Percentiles rank a stretch among this genome's conserved stretches.
phyloP scores from a whole-genome alignment of 2,329 filamentous ascomycete species.

The Decorospora gaudefroyi region DNA sequence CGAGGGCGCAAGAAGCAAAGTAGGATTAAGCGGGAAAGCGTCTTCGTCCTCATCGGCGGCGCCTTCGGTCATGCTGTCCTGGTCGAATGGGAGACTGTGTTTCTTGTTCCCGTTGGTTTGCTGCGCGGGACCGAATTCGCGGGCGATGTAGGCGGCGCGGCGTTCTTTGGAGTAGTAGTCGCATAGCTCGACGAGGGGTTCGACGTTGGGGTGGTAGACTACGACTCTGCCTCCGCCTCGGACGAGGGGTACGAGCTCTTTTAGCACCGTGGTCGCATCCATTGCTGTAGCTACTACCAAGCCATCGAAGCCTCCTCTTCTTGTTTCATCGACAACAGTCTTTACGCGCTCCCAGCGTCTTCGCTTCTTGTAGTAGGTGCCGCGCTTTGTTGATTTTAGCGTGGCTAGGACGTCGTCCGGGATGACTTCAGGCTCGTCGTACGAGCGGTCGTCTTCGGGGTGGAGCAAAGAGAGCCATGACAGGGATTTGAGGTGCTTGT shows the following conservation, averaged over 20 bases:
- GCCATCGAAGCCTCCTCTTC: constrained; percentile 78
- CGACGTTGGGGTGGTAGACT: constrained; percentile 80
- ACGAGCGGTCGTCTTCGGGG: constrained; percentile 74
- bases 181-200: constrained; percentile 75
- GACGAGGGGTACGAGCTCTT: constrained; percentile 76
- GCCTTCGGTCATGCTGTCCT: constrained; percentile 23
- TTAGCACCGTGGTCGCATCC: constrained; percentile 76
- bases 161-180: constrained; percentile 84
- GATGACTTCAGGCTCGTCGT: constrained; percentile 67
- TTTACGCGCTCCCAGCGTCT: constrained; percentile 76
- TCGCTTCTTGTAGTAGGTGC: constrained; percentile 86
- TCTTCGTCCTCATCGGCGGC: constrained; percentile 44
- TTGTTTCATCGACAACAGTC: constrained; percentile 73
- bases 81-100: constrained; percentile 32
- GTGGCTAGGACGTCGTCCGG: constrained; percentile 64
- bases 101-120: constrained; percentile 9
- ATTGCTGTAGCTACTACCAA: constrained; percentile 81
- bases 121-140: constrained; percentile 30
- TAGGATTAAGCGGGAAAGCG: constrained; percentile 87
- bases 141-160: constrained; percentile 66
- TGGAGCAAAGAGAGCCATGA: constrained; percentile 91
- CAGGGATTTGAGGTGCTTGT: constrained; percentile 77
- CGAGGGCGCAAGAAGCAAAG: constrained; percentile 74
- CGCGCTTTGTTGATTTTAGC: constrained; percentile 81
- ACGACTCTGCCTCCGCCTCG: constrained; percentile 82